A percentile compares a stretch with the other conserved stretches of the same genome.
Evolutionary conservation across 805 yeast genomes (phyloP).

Genomic region (Blastobotrys americana): DNA sequence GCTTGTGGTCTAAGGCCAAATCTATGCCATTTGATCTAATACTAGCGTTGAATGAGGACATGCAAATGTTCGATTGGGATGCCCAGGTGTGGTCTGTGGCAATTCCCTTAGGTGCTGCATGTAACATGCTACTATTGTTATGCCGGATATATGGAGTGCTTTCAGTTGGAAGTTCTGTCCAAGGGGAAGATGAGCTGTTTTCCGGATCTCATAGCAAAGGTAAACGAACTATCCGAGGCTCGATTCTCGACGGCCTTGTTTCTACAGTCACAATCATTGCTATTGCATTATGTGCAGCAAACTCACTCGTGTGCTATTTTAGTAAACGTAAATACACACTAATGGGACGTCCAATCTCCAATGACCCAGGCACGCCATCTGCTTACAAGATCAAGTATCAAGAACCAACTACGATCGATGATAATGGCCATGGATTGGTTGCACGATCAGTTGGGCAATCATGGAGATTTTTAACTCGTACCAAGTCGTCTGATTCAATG

Average conservation of each 20-base stretch:
- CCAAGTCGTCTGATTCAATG: slow-evolving; percentile 5
- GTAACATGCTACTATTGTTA: slow-evolving; percentile 18
- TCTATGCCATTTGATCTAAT: slow-evolving; percentile 24
- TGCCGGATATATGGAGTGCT: slow-evolving; percentile 10
- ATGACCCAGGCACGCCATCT: slow-evolving; percentile 23
- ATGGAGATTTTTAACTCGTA: too few species aligned
- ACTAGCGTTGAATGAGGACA: slow-evolving; percentile 22
- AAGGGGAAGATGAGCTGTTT: slow-evolving; percentile 10
- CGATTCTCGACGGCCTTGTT: neutral
- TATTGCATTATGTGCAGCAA: slow-evolving; percentile 11
- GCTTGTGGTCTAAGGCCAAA: slow-evolving; percentile 7
- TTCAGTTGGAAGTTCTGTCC: slow-evolving; percentile 3
- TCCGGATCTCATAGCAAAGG: neutral
- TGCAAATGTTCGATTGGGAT: slow-evolving; percentile 28
- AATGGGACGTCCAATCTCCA: slow-evolving; percentile 17
- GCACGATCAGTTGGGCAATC: too few species aligned
- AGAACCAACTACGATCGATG: slow-evolving; percentile 4
- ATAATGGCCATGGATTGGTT: too few species aligned
- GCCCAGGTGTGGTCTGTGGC: slow-evolving; percentile 16
- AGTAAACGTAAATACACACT: slow-evolving; percentile 17
- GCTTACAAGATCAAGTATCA: slow-evolving; percentile 13
- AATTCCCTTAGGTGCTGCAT: slow-evolving; percentile 17
- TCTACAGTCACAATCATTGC: slow-evolving; percentile 9
- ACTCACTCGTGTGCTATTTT: slow-evolving; percentile 12
- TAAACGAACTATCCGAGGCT: neutral